These are phyloP conservation scores for Candida chauliodis DNA, from an alignment of 805 yeast species.

Conservation along the genomic window DNA sequence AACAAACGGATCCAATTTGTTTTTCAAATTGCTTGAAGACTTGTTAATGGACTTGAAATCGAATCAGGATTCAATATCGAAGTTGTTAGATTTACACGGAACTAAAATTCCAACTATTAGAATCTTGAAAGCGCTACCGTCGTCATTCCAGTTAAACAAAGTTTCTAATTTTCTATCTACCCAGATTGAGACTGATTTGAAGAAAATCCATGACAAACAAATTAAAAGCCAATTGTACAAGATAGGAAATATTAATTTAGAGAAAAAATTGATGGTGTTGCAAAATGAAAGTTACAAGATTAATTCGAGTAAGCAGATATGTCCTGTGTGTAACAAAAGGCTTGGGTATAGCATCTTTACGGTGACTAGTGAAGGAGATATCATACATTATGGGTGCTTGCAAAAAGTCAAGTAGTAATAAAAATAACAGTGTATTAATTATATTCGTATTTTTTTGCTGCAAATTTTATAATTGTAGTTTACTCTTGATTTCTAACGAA, in stretches of 20 bases:
- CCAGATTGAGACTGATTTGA: constrained; percentile 40
- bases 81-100: constrained; percentile 43
- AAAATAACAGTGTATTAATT: too few species aligned
- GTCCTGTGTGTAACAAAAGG: constrained; percentile 56
- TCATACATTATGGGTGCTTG: constrained; percentile 58
- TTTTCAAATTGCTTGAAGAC: constrained; percentile 51
- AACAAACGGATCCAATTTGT: constrained; percentile 37
- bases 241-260: constrained; percentile 47
- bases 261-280: constrained; percentile 37
- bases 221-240: constrained; percentile 50
- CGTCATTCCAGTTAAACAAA: constrained; percentile 40
- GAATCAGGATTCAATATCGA: constrained; percentile 34
- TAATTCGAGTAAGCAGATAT: constrained; percentile 41
- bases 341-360: constrained; percentile 54
- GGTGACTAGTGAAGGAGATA: constrained; percentile 40
- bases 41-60: constrained; percentile 35
- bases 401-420: constrained; percentile 6
- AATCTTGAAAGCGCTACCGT: constrained; percentile 52
- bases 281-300: constrained; percentile 34
- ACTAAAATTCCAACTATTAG: constrained; percentile 42
- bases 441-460: too few species aligned
- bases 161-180: constrained; percentile 44
- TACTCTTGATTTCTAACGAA: too few species aligned
- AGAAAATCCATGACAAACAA: constrained; percentile 35
- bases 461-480: too few species aligned